phyloP scores from a whole-genome alignment of 2,329 filamentous ascomycete species.

The Monosporascus sp. region DNA sequence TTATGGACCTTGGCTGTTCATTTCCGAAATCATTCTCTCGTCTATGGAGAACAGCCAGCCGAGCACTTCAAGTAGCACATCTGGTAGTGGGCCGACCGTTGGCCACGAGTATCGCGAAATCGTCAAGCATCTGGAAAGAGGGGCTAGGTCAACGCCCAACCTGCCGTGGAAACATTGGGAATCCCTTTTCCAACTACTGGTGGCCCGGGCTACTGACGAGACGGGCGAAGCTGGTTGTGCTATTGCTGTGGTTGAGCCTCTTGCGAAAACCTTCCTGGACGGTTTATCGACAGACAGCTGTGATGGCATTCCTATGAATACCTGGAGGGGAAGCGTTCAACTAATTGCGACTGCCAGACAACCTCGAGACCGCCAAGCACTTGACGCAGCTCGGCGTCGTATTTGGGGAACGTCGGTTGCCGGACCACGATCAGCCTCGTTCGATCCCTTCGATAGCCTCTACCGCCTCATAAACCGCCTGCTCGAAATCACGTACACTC shows the following conservation, averaged over 20 bases:
- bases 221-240: conserved; percentile 63
- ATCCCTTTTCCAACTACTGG: conserved; percentile 52
- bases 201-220: conserved; percentile 53
- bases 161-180: conserved; percentile 45
- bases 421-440: conserved; percentile 36
- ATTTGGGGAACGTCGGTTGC: conserved; percentile 56
- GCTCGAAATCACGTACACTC: conserved; percentile 50
- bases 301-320: conserved; percentile 17
- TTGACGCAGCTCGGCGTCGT: conserved; percentile 60
- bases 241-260: conserved; percentile 63
- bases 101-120: conserved; percentile 67
- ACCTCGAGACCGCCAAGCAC: conserved; percentile 54
- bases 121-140: conserved; percentile 60
- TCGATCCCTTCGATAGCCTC: conserved; percentile 61
- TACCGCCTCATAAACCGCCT: conserved; percentile 54
- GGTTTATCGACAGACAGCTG: conserved; percentile 18
- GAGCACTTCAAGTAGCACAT: conserved; percentile 34
- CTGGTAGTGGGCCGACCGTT: conserved; percentile 40
- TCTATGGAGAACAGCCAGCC: conserved; percentile 36
- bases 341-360: conserved; percentile 45
- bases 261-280: conserved; percentile 53
- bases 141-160: conserved; percentile 45
- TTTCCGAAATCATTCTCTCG: conserved; percentile 40
- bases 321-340: conserved; percentile 33
- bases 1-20: conserved; percentile 47